A percentile compares a stretch with the other conserved stretches of the same genome.
Evolutionary conservation across 2,329 filamentous ascomycete species (phyloP).

Genomic region (Coccinonectria pachysandricola): DNA sequence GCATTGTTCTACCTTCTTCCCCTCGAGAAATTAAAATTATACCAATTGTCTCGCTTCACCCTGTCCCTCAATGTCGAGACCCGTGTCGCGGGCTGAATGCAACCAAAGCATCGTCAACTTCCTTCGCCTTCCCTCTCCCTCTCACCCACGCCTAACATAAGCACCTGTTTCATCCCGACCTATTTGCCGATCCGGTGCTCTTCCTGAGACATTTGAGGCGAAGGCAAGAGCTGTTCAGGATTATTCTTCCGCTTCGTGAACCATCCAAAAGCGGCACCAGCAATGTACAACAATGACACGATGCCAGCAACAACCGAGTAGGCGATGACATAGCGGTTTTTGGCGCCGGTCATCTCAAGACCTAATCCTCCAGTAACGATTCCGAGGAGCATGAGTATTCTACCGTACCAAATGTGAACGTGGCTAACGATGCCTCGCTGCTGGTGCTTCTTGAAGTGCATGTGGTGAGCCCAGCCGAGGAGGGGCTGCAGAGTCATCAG

Average conservation of each 20-base stretch:
- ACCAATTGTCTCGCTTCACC: too few species aligned
- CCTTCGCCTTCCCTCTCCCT: not conserved
- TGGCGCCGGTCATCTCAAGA: slow-evolving; percentile 36
- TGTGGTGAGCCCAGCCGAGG: slow-evolving; percentile 48
- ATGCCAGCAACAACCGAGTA: slow-evolving; percentile 47
- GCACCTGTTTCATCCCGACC: too few species aligned
- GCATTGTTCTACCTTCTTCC: too few species aligned
- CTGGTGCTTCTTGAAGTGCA: slow-evolving; percentile 36
- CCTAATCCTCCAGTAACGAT: slow-evolving; percentile 56
- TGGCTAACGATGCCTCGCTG: slow-evolving; percentile 42
- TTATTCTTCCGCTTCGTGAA: slow-evolving; percentile 7
- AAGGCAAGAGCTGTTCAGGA: slow-evolving; percentile 10
- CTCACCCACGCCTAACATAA: not conserved
- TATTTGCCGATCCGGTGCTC: too few species aligned
- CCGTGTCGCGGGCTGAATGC: too few species aligned
- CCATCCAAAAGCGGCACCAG: slow-evolving; percentile 12
- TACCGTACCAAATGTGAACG: slow-evolving; percentile 53
- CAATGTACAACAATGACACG: slow-evolving; percentile 34
- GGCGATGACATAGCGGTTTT: slow-evolving; percentile 34
- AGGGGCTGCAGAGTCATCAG: slow-evolving; percentile 48
- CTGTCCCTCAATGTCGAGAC: too few species aligned
- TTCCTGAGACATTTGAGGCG: slow-evolving; percentile 16
- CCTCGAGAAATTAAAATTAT: too few species aligned
- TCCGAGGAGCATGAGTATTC: slow-evolving; percentile 45
- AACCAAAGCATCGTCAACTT: slow-evolving; percentile 5